A percentile compares a stretch with the other conserved stretches of the same genome.
Evolutionary conservation across 2,329 filamentous ascomycete genomes (phyloP).

Genomic region (Cyphellophora attinorum): DNA sequence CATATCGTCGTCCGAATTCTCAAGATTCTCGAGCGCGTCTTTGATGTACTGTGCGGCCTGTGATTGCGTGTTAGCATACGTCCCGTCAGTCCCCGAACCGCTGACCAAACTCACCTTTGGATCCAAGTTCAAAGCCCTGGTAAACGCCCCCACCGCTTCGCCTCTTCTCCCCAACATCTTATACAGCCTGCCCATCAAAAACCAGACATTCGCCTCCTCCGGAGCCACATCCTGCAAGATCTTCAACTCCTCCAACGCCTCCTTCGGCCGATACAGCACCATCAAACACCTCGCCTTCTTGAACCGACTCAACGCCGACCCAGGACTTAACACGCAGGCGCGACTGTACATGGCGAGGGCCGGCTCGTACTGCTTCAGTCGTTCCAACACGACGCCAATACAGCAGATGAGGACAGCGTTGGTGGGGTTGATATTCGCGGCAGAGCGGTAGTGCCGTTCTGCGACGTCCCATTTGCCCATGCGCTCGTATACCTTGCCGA

Average conservation of each 20-base stretch:
- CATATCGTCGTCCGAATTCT: conserved; percentile 61
- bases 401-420: conserved; percentile 89
- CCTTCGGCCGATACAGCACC: conserved; percentile 58
- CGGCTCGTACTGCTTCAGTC: conserved; percentile 68
- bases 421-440: conserved; percentile 80
- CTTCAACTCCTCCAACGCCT: conserved; percentile 72
- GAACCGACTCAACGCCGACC: conserved; percentile 75
- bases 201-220: conserved; percentile 93
- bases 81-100: neutral
- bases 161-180: conserved; percentile 52
- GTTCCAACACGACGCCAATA: conserved; percentile 82
- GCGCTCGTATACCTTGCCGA: conserved; percentile 74
- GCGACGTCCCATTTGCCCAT: conserved; percentile 86
- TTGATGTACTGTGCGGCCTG: conserved; percentile 91
- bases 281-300: conserved; percentile 85
- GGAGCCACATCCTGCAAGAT: conserved; percentile 85
- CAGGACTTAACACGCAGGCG: conserved; percentile 72
- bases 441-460: conserved; percentile 81
- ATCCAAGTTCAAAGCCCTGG: conserved; percentile 87
- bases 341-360: conserved; percentile 74
- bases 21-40: conserved; percentile 86
- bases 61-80: conserved; percentile 12
- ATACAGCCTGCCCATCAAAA: conserved; percentile 64
- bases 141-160: conserved; percentile 85
- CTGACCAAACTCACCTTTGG: conserved; percentile 63